Evolutionary conservation across 2,329 filamentous ascomycete genomes (phyloP).

Genomic region (Talaromyces sp.): DNA sequence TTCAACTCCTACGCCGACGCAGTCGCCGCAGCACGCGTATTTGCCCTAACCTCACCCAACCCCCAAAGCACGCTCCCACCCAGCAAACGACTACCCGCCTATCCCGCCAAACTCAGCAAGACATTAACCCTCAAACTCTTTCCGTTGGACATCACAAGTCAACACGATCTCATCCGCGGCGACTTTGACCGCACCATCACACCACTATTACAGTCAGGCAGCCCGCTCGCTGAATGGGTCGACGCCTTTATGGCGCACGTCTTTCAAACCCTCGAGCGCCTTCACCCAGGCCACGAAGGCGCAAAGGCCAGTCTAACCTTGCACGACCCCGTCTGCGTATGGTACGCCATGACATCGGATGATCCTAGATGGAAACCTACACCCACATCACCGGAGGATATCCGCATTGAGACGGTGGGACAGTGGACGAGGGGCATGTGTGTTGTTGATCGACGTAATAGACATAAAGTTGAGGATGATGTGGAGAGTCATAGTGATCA

Average conservation of each 20-base stretch:
- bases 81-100: conserved; percentile 55
- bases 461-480: conserved; percentile 46
- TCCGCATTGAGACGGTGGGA: conserved; percentile 82
- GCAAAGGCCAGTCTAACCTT: conserved; percentile 59
- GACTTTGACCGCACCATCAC: conserved; percentile 59
- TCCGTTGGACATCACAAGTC: conserved; percentile 73
- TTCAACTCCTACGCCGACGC: conserved; percentile 95
- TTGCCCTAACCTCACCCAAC: conserved; percentile 69
- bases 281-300: conserved; percentile 56
- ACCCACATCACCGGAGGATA: conserved; percentile 66
- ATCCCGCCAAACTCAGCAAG: conserved; percentile 63
- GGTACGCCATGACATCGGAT: conserved; percentile 66
- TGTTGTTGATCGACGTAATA: conserved; percentile 70
- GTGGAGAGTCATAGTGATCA: conserved; percentile 67
- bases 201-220: conserved; percentile 59
- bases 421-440: conserved; percentile 97
- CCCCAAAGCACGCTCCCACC: conserved; percentile 81
- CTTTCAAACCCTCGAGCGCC: conserved; percentile 65
- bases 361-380: conserved; percentile 45
- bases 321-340: conserved; percentile 76
- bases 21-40: conserved; percentile 72
- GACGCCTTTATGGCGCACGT: conserved; percentile 69
- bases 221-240: conserved; percentile 72
- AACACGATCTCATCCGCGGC: conserved; percentile 63
- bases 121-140: conserved; percentile 68